A percentile compares a stretch with the other conserved stretches of the same genome.
Evolutionary conservation across 345 rosid genomes (phyloP).

Genomic region (Sisymbrium irio): DNA sequence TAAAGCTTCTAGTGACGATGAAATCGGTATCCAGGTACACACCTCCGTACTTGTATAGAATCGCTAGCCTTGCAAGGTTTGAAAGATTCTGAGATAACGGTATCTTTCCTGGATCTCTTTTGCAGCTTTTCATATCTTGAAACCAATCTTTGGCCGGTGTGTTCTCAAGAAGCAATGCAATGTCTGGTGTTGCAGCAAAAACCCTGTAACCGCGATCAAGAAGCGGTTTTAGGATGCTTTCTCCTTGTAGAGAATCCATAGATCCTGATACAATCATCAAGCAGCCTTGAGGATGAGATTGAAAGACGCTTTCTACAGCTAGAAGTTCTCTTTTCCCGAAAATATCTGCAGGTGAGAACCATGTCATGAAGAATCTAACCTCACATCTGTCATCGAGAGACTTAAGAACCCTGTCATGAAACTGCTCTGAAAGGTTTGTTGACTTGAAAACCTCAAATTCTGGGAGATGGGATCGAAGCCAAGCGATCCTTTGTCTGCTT

Average conservation of each 20-base stretch:
- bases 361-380: constrained; percentile 72
- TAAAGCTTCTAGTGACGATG: constrained; percentile 58
- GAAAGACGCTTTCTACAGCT: constrained; percentile 63
- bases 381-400: constrained; percentile 54
- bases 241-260: constrained; percentile 56
- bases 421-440: constrained; percentile 40
- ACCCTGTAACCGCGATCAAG: constrained; percentile 48
- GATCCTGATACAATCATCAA: constrained; percentile 65
- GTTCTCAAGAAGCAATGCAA: constrained; percentile 48
- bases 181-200: constrained; percentile 58
- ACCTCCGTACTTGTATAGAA: constrained; percentile 77
- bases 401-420: constrained; percentile 47
- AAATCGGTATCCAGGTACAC: constrained; percentile 71
- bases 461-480: constrained; percentile 47
- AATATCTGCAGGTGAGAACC: constrained; percentile 59
- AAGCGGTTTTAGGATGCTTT: constrained; percentile 52
- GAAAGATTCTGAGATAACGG: constrained; percentile 75
- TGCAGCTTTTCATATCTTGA: constrained; percentile 51
- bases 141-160: constrained; percentile 80
- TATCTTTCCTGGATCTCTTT: constrained; percentile 72
- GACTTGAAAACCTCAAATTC: constrained; percentile 54
- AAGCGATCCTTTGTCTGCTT: constrained; percentile 43
- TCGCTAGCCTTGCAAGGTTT: constrained; percentile 63
- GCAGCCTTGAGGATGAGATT: constrained; percentile 61
- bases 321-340: constrained; percentile 57